These are phyloP conservation scores for Fraxinus ornus DNA, from an alignment of 305 asterid species.

Conservation along the genomic window DNA sequence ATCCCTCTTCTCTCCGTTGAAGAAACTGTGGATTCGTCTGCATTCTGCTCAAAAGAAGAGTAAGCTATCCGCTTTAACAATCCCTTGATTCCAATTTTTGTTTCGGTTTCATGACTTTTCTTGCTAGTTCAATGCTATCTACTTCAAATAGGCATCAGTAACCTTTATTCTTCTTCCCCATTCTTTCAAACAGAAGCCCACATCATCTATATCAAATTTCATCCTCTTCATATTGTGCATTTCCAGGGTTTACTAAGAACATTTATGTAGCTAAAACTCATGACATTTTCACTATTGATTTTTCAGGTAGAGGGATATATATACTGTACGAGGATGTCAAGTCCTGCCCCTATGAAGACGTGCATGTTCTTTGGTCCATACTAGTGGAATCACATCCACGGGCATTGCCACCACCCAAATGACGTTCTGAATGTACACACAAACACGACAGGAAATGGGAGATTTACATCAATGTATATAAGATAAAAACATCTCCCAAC, in stretches of 20 bases:
- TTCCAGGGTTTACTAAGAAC: not conserved
- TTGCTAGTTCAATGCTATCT: not conserved
- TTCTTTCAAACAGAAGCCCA: not conserved
- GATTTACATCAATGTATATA: constrained; percentile 33
- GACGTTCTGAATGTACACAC: constrained; percentile 22
- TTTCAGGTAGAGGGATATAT: constrained; percentile 62
- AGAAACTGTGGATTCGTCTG: constrained; percentile 81
- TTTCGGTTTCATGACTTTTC: not conserved
- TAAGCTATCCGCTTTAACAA: constrained; percentile 25
- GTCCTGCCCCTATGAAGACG: constrained; percentile 69
- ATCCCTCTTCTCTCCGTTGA: constrained; percentile 87
- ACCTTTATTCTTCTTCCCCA: not conserved
- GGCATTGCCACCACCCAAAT: constrained; percentile 53
- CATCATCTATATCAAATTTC: not conserved
- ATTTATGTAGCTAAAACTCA: not conserved
- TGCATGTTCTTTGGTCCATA: constrained; percentile 87
- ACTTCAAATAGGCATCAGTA: not conserved
- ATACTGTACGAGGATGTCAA: constrained; percentile 65
- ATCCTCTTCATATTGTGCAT: not conserved
- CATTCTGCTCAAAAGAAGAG: constrained; percentile 75
- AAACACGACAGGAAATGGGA: constrained; percentile 13
- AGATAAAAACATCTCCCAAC: constrained; percentile 25
- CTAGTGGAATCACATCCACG: constrained; percentile 79
- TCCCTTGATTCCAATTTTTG: not conserved
- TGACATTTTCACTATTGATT: not conserved